phyloP scores from a whole-genome alignment of 2,329 filamentous ascomycete genomes.

The Diaporthe helianthi region DNA sequence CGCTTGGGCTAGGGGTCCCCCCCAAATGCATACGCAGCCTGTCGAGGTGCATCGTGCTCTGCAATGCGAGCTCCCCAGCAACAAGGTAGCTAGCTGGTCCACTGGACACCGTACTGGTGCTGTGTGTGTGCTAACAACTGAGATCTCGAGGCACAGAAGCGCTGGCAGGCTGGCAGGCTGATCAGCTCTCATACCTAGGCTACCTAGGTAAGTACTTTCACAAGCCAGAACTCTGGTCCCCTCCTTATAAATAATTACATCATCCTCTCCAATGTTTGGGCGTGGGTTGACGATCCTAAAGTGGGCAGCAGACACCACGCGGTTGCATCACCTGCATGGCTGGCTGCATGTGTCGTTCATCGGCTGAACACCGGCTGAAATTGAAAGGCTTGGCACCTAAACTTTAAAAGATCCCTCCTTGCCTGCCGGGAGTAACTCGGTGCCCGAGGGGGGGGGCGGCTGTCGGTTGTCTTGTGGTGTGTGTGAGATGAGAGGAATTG shows the following conservation, averaged over 20 bases:
- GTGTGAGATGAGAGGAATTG: background rate
- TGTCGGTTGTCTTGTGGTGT: background rate
- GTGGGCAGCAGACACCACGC: conserved; percentile 9
- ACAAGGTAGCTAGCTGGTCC: background rate
- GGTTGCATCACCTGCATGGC: conserved; percentile 19
- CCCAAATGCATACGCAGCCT: background rate
- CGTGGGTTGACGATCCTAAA: conserved; percentile 10
- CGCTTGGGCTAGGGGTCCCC: conserved; percentile 7
- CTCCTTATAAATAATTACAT: conserved; percentile 21
- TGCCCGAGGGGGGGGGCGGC: background rate
- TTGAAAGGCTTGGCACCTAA: conserved; percentile 23
- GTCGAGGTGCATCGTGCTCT: background rate
- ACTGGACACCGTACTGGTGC: background rate
- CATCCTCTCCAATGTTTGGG: conserved; percentile 1
- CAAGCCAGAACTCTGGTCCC: conserved; percentile 11
- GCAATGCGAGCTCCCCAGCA: background rate
- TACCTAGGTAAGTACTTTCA: too few species aligned
- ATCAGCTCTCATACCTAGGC: background rate
- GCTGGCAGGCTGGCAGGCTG: background rate
- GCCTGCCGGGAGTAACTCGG: conserved; percentile 8
- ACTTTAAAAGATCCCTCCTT: conserved; percentile 8
- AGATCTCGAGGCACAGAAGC: background rate
- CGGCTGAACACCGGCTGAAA: conserved; percentile 23
- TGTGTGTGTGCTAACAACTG: too few species aligned
- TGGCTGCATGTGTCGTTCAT: conserved; percentile 24